A percentile compares a stretch with the other conserved stretches of the same genome.
Conservation (phyloP, 1,284 basidiomycete genomes). For the Rhodofomes roseus region DNA sequence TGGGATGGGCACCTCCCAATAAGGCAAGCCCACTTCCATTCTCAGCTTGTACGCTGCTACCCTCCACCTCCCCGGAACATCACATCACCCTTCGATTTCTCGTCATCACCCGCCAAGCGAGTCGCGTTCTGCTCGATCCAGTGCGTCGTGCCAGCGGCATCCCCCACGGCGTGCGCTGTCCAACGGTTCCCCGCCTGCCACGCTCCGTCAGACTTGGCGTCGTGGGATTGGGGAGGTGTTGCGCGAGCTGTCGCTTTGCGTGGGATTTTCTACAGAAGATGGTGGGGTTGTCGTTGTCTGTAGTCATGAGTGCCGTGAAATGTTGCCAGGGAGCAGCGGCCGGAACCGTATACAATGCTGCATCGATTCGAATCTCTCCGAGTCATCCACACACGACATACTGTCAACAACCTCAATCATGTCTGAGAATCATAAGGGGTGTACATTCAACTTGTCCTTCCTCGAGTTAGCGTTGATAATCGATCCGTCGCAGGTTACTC, state of each 20-base stretch:
- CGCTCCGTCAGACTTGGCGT: not conserved
- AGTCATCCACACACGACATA: not conserved
- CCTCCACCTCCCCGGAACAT: not conserved
- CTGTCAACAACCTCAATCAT: not conserved
- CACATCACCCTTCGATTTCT: not conserved
- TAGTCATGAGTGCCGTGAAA: too few species aligned
- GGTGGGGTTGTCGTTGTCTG: too few species aligned
- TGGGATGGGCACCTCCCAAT: not conserved
- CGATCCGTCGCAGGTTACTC: constrained; percentile 9
- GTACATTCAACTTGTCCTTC: not conserved
- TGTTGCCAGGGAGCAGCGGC: too few species aligned
- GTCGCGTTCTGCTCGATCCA: not conserved
- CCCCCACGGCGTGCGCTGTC: too few species aligned
- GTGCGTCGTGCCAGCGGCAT: too few species aligned
- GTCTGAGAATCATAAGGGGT: constrained; percentile 6
- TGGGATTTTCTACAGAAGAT: too few species aligned
- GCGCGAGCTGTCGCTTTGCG: too few species aligned
- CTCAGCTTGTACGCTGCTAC: not conserved
- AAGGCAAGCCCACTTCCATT: not conserved
- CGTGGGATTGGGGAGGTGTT: too few species aligned
- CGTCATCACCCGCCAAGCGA: not conserved
- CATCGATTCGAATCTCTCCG: too few species aligned
- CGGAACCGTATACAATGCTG: too few species aligned
- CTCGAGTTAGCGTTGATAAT: not conserved
- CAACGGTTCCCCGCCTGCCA: too few species aligned